Base-by-base conservation (phyloP, 768 basidiomycete genomes). In the Lactarius indigo region DNA sequence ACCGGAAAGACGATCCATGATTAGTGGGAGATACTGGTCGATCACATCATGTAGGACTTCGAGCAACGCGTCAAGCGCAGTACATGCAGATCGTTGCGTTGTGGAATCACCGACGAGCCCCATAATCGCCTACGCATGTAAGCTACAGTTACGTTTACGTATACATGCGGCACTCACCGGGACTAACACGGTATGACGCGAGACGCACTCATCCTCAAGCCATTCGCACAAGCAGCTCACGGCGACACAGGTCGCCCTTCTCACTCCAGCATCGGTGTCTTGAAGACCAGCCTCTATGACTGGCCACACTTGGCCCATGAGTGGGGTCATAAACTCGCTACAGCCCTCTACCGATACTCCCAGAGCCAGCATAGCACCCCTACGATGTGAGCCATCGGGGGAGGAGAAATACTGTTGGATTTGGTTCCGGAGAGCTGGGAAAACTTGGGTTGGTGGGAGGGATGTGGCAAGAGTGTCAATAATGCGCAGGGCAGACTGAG, bases 311-410 rank as follows among this genome's bases (percentile, higher is more conserved):
- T 92, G 84, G 67, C 76, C 78, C 84, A 99, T 94, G 71, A 94
- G 84, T 10, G 96, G 94, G 39, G 94, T 93, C 87, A 99, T 98
- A 79, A 81, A 98, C 81, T 98, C 96, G 79, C 91, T 93, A 81
- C 96, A 98, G 20, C 97, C 97, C 76, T 99, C 97, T 65, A 98
- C 94, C 55, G 89, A 87, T 59, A 98, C 93, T 70, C 97, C 97
- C 59, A 99, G 87, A 1, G 96, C 92, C 73, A 96, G 92, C 80
- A 98, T 89, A 9, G 95, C 96, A 57, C 92, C 92, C 61, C 96
- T 95, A 37, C 97, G 89, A 73, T 87, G 80, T 61, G 83, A 80
- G 0, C 94, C 84, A 70, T 98, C 89, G 8, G 86, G 77, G 2
- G 94, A 95, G 8, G 83, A 80, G 79, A 95, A 92, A 78, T 96